phyloP scores from a whole-genome alignment of 371 early-diverging fungal genomes.

The Nematocida sp. region DNA sequence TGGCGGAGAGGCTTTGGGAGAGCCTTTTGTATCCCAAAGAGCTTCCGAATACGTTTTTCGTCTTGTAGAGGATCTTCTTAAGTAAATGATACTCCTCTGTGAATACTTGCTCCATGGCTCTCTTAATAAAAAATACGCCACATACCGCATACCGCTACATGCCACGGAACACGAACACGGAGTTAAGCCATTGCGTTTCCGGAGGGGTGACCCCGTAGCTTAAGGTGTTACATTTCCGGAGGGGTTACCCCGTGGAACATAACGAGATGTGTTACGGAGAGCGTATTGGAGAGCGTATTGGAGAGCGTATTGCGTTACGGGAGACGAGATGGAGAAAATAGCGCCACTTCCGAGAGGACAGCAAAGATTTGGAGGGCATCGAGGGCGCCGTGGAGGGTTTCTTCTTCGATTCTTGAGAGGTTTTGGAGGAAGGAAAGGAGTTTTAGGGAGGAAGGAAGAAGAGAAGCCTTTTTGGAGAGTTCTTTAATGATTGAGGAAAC shows the following conservation, averaged over 20 bases:
- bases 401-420: constrained; percentile 14
- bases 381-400: constrained; percentile 15
- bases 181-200: too few relatives aligned
- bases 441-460: background rate
- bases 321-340: background rate
- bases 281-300: too few relatives aligned
- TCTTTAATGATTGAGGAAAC: constrained; percentile 57
- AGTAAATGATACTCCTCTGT: background rate
- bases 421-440: background rate
- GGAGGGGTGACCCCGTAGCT: too few relatives aligned
- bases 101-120: too few relatives aligned
- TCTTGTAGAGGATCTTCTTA: constrained; percentile 27
- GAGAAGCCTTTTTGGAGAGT: constrained; percentile 23
- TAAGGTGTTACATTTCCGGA: too few relatives aligned
- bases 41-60: constrained; percentile 23
- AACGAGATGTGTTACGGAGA: too few relatives aligned
- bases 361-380: constrained; percentile 11
- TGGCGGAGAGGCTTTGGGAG: constrained; percentile 15
- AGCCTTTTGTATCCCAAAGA: constrained; percentile 31
- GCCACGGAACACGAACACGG: too few relatives aligned
- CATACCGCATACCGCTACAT: too few relatives aligned
- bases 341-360: background rate
- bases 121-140: too few relatives aligned
- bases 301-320: too few relatives aligned
- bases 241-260: too few relatives aligned